Evolutionary conservation across 2,329 filamentous ascomycete genomes (phyloP), one percentile per base, ranked within the genome.

Genomic region (Neopestalotiopsis sp.): DNA sequence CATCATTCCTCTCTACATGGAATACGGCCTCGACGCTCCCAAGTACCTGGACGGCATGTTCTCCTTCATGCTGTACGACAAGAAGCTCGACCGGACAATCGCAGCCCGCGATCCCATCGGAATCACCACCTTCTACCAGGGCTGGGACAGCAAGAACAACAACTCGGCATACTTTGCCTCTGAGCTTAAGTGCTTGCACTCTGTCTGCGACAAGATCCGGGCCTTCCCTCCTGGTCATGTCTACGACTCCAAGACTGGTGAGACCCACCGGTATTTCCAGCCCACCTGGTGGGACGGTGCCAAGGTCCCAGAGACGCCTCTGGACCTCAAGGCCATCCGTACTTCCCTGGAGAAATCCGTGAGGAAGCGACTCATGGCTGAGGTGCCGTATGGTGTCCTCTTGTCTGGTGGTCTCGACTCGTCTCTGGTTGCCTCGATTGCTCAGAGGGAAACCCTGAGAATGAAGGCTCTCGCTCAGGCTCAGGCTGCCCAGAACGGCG

Each of bases 31-130:
- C 75, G 94, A 98, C 78, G 94, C 95, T 69, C 95, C 96, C 71
- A 96, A 95, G 83, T 87, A 94, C 82, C 90, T 99, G 74, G 96
- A 99, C 81, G 96, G 96, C 85, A 99, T 99, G 96, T 99, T 99
- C 89, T 98, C 95, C 17, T 99, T 97, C 85, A 95, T 99, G 68
- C 89, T 99, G 66, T 97, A 97, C 84, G 96, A 99, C 86, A 97
- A 97, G 89, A 91, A 90, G 74, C 90, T 94, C 81, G 93, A 99
- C 86, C 92, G 96, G 74, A 93, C 94, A 71, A 90, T 99, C 78
- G 96, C 96, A 69, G 96, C 96, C 68, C 91, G 96, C 79, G 96
- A 99, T 81, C 96, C 96, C 45, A 98, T 99, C 77, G 96, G 96
- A 76, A 91, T 99, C 81, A 98, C 95, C 74, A 98, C 94, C 72